Percentiles rank a stretch among this genome's conserved stretches.
Evolutionary conservation across 2,329 filamentous ascomycete species (phyloP).

Genomic region (Fusarium sp.): DNA sequence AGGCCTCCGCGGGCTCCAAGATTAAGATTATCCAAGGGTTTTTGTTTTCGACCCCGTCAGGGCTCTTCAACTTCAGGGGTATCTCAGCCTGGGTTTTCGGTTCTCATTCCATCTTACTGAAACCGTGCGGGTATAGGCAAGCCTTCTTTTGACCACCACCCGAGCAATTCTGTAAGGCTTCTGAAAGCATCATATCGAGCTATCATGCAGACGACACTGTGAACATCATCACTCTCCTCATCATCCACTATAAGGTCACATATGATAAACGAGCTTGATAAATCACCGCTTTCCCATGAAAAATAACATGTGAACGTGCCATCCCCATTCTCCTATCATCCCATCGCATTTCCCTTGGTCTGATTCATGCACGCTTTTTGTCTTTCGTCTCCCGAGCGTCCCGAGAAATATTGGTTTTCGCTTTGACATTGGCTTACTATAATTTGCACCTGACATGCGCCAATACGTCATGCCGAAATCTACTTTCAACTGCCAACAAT

Average conservation of each 20-base stretch:
- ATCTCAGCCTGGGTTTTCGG: neutral
- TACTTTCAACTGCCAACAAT: slow-evolving; percentile 10
- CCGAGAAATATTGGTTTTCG: slow-evolving; percentile 28
- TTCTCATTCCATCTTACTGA: neutral
- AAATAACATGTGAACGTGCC: slow-evolving; percentile 2
- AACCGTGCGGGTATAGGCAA: neutral
- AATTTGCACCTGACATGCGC: slow-evolving; percentile 19
- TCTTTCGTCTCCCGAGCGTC: slow-evolving; percentile 14
- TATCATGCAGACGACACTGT: too few relatives aligned
- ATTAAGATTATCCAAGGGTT: slow-evolving; percentile 30
- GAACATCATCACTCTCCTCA: neutral
- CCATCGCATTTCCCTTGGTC: neutral
- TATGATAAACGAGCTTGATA: neutral
- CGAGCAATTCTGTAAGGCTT: neutral
- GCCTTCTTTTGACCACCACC: neutral
- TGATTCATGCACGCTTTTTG: neutral
- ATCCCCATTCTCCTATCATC: neutral
- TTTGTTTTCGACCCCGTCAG: neutral
- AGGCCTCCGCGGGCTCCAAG: slow-evolving; percentile 30
- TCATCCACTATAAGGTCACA: neutral
- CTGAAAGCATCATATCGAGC: neutral
- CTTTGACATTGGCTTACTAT: slow-evolving; percentile 7
- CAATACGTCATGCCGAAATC: slow-evolving; percentile 32
- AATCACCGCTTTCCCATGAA: neutral
- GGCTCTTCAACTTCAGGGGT: neutral